Evolutionary conservation across 208 protist genomes (phyloP).

Genomic region (Naegleria lovaniensis): DNA sequence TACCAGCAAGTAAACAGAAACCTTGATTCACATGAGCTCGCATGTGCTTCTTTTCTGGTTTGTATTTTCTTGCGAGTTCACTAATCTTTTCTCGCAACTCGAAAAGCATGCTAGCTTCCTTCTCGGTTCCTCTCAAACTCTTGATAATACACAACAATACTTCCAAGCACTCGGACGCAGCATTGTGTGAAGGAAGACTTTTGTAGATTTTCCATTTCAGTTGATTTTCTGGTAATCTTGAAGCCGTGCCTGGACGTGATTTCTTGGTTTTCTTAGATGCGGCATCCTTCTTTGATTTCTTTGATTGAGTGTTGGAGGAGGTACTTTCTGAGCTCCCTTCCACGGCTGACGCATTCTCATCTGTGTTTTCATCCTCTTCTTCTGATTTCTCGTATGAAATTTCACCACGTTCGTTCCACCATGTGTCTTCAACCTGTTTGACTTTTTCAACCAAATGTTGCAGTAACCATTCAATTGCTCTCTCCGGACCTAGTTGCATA

Average conservation of each 20-base stretch:
- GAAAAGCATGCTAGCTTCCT: background rate
- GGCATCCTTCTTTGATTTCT: background rate
- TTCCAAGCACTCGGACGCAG: background rate
- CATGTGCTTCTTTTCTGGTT: slow-evolving; percentile 10
- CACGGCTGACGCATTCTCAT: too few species aligned
- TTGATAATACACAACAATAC: background rate
- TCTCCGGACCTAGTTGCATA: background rate
- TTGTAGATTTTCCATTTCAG: background rate
- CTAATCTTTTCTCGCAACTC: background rate
- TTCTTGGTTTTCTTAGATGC: too few species aligned
- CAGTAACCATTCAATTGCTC: background rate
- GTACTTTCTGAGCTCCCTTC: background rate
- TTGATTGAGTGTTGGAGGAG: too few species aligned
- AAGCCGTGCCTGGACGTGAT: too few species aligned
- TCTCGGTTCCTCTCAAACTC: background rate
- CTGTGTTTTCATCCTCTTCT: background rate
- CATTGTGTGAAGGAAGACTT: background rate
- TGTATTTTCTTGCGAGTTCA: background rate
- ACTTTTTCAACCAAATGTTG: background rate
- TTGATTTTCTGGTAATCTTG: background rate
- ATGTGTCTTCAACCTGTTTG: background rate
- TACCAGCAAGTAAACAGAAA: background rate
- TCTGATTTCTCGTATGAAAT: background rate
- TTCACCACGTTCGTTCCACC: background rate
- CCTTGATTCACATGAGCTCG: background rate